Conservation (phyloP, 805 yeast genomes). For the Metschnikowia similis region DNA sequence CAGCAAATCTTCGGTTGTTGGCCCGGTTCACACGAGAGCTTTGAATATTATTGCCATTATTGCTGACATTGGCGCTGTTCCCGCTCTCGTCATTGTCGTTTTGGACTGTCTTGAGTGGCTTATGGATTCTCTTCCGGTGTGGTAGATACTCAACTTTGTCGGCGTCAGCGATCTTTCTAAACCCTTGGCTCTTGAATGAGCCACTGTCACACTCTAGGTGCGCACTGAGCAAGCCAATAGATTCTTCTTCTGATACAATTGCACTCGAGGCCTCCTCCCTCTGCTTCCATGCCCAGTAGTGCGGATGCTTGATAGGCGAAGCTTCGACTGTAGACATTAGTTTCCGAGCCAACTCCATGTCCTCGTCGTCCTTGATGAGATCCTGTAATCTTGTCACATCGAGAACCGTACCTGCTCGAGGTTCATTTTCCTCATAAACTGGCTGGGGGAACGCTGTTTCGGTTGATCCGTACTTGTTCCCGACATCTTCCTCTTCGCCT, state of each 20-base stretch:
- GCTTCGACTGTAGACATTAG: slow-evolving; percentile 28
- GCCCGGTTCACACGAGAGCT: slow-evolving; percentile 86
- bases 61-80: slow-evolving; percentile 3
- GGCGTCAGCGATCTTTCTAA: slow-evolving; percentile 64
- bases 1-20: slow-evolving; percentile 81
- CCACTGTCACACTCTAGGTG: slow-evolving; percentile 47
- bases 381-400: slow-evolving; percentile 50
- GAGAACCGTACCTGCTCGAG: slow-evolving; percentile 19
- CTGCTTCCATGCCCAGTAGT: slow-evolving; percentile 68
- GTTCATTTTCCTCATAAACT: slow-evolving; percentile 47
- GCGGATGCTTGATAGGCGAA: slow-evolving; percentile 32
- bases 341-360: slow-evolving; percentile 49
- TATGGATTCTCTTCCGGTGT: slow-evolving; percentile 66
- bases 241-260: slow-evolving; percentile 24
- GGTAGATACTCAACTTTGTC: slow-evolving; percentile 75
- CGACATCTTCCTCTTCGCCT: slow-evolving; percentile 24
- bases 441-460: slow-evolving; percentile 45
- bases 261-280: slow-evolving; percentile 25
- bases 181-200: slow-evolving; percentile 70
- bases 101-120: slow-evolving; percentile 72
- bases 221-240: slow-evolving; percentile 24
- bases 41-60: slow-evolving; percentile 37
- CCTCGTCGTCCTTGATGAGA: slow-evolving; percentile 71
- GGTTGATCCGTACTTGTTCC: slow-evolving; percentile 47
- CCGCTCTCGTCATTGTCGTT: slow-evolving; percentile 49